Evolutionary conservation across 192 early-diverging fungal species (phyloP).

Genomic region (Coemansia sp.): DNA sequence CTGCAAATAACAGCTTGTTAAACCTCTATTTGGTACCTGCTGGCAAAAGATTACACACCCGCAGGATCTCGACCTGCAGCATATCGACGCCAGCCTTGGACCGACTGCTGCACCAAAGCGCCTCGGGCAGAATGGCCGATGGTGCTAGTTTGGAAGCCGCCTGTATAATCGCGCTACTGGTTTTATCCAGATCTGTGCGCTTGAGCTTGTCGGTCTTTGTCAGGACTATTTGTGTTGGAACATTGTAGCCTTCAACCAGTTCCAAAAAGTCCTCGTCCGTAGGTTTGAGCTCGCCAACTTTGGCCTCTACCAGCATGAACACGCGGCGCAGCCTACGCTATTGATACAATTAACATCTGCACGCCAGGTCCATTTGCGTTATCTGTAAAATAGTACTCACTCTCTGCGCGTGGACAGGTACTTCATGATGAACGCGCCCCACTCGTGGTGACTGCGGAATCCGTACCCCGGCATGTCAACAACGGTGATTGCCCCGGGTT

Average conservation of each 20-base stretch:
- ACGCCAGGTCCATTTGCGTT: too few relatives aligned
- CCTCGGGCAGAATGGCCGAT: constrained; percentile 16
- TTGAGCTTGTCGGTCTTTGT: constrained; percentile 52
- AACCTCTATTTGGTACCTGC: too few relatives aligned
- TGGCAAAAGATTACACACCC: constrained; percentile 17
- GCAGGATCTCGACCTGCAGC: constrained; percentile 34
- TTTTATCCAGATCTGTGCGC: constrained; percentile 12
- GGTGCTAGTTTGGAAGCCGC: constrained; percentile 22
- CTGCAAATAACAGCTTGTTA: neutral
- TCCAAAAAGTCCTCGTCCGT: constrained; percentile 45
- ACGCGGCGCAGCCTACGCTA: constrained; percentile 35
- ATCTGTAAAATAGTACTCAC: constrained; percentile 27
- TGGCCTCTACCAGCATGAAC: constrained; percentile 51
- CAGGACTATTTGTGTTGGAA: constrained; percentile 33
- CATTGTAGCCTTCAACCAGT: constrained; percentile 21
- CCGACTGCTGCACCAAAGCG: constrained; percentile 25
- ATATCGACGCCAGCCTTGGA: constrained; percentile 25
- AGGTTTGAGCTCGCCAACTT: constrained; percentile 48
- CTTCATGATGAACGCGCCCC: constrained; percentile 48
- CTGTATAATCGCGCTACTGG: constrained; percentile 1
- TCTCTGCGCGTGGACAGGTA: constrained; percentile 38
- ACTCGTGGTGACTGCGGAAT: constrained; percentile 48
- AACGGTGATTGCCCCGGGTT: constrained; percentile 20
- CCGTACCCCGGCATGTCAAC: constrained; percentile 58
- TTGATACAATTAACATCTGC: neutral